Percentiles rank a stretch among this genome's conserved stretches.
Conservation (phyloP, 768 basidiomycete species). For the Pleurotus djamor region DNA sequence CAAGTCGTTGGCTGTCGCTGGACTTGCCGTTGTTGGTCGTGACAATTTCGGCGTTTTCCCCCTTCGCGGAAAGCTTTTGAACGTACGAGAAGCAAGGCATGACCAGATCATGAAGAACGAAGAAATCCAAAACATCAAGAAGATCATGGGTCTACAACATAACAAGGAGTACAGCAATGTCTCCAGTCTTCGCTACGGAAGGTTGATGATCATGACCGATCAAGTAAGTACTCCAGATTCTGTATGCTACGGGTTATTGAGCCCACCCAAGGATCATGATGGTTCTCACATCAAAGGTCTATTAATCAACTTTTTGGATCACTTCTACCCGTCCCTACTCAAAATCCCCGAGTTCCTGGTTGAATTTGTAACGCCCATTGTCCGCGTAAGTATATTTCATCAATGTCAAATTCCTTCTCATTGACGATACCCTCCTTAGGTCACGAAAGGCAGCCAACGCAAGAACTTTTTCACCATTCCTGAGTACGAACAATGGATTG, state of each 20-base stretch:
- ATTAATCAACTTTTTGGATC: conserved; percentile 95
- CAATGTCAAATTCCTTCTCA: background rate
- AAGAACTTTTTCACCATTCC: conserved; percentile 96
- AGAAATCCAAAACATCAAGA: conserved; percentile 96
- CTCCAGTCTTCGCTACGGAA: conserved; percentile 81
- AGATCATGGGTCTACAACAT: conserved; percentile 95
- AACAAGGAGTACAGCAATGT: conserved; percentile 81
- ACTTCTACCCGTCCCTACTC: conserved; percentile 93
- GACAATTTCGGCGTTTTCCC: conserved; percentile 99
- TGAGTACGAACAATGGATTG: conserved; percentile 92
- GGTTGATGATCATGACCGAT: conserved; percentile 99
- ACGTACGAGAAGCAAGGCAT: conserved; percentile 95
- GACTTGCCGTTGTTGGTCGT: conserved; percentile 91
- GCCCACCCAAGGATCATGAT: conserved; percentile 81
- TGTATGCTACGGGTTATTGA: background rate
- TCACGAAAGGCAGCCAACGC: conserved; percentile 74
- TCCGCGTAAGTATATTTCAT: conserved; percentile 58
- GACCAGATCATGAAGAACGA: conserved; percentile 98
- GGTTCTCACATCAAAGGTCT: conserved; percentile 99
- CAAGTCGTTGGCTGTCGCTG: conserved; percentile 94
- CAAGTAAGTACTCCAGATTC: conserved; percentile 55
- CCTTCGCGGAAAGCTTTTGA: conserved; percentile 92
- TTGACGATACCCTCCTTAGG: conserved; percentile 32
- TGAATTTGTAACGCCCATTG: conserved; percentile 98
- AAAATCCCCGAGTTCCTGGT: conserved; percentile 91